Evolutionary conservation across 2,329 filamentous ascomycete species (phyloP), one percentile per base, ranked within the genome.

Genomic region (Cercospora sp.): DNA sequence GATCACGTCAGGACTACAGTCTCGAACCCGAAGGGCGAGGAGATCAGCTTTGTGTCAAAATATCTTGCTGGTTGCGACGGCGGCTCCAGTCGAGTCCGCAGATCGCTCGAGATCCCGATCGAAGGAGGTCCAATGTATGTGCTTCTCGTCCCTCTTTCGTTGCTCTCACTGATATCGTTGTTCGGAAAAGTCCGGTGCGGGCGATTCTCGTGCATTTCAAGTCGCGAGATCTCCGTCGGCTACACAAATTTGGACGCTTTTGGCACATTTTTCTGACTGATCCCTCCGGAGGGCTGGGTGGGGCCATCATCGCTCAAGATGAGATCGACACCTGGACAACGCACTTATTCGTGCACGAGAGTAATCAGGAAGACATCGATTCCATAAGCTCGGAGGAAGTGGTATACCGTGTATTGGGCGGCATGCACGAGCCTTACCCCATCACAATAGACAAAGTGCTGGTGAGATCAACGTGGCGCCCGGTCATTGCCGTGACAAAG

Each of bases 41-140:
- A 28, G 10, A 23, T 53, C 48, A 53, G 12, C 48, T 53, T 53
- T 3, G 48, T 53, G 13, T 26, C 48, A 53, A 53, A 16, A 53
- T 53, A 53, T 53, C 48, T 53, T 53, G 48, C 48, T 53, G 48
- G 48, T 53, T 53, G 48, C 48, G 48, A 53, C n/a, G 48, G 48
- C 5, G 48, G 48, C 23, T 53, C 48, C 20, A 53, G 48, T 53
- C 12, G 48, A 2, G 48, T 53, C 13, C 48, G 48, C 23, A 26
- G 23, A 28, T 53, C 48, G 48, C 48, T 53, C 10, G 48, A 8
- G 4, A 53, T 53, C 2, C 23, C 48, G 20, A 28, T 28, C 3
- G 48, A 53, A 26, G 48, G 48, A 53, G 48, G 48, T 9, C 48
- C 48, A 53, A 53, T 53, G 48, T 28, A 53, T 26, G 48, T 53